Conservation (phyloP, 1,139 yeast genomes). For the Chernovozyma aurita region DNA sequence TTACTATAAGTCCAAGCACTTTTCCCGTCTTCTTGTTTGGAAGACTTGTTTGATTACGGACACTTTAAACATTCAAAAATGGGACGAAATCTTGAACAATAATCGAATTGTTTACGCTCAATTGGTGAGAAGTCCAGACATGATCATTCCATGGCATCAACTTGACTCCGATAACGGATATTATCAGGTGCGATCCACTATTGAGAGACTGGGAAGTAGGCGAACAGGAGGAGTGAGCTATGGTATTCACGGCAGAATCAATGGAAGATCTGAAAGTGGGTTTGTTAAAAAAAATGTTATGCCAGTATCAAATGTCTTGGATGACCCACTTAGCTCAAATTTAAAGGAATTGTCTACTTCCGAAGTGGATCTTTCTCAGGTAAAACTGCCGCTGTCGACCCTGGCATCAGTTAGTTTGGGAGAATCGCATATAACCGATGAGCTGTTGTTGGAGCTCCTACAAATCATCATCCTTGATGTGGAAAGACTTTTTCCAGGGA, state of each 20-base stretch:
- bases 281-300: background rate
- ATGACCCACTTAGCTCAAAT: too few species aligned
- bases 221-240: background rate
- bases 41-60: slow-evolving; percentile 36
- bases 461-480: slow-evolving; percentile 60
- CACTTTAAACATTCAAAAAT: slow-evolving; percentile 30
- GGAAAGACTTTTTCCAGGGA: slow-evolving; percentile 60
- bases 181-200: slow-evolving; percentile 11
- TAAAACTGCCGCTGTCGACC: too few species aligned
- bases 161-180: slow-evolving; percentile 29
- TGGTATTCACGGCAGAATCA: background rate
- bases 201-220: background rate
- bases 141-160: slow-evolving; percentile 38
- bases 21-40: slow-evolving; percentile 36
- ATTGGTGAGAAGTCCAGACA: slow-evolving; percentile 25
- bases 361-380: background rate
- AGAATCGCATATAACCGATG: background rate
- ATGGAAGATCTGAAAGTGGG: background rate
- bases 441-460: slow-evolving; percentile 16
- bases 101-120: slow-evolving; percentile 37
- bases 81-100: slow-evolving; percentile 28
- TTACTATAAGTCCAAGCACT: slow-evolving; percentile 18
- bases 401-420: too few species aligned
- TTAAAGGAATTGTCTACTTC: background rate
- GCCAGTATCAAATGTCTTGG: background rate